Evolutionary conservation across 768 basidiomycete genomes (phyloP), one percentile per base, ranked within the genome.

Genomic region (Hysterangium stoloniferum): DNA sequence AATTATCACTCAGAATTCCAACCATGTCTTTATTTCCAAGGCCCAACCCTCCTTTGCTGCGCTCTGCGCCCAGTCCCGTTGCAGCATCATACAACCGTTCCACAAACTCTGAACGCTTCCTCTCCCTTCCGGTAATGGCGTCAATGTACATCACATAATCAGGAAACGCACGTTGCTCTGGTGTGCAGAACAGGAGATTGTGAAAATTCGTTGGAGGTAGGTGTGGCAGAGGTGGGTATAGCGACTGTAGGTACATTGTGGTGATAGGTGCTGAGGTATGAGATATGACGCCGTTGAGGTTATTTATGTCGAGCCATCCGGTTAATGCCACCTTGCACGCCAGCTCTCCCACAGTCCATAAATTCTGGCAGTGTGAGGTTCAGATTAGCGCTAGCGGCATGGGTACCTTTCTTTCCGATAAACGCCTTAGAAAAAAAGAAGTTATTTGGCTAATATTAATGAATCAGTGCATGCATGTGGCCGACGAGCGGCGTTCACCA

Each of bases 1-100:
- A 80, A 59, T 88, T 88, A 38, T 81, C 73, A 62, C 77, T 77
- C 58, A 86, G 73, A 11, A 89, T 75, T 4, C 83, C 86, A 19
- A 86, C 70, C 22, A 86, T 75, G 46, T 83, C 80, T 0, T 68
- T 70, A 19, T 72, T 67, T 35, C 67, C 11, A 8, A 88, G 59
- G 0, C 75, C 82, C 1, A 84, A 65, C 0, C 86, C 83, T 1
- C 82, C 82, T 17, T 73, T 60, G 11, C 28, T 12, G 20, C 28
- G 22, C 8, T 75, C 68, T 2, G 57, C 31, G 2, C 66, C 74
- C 11, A 86, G 67, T 0, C 75, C 81, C 0, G 82, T 82, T 2
- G 79, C 76, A 15, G 75, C 74, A 45, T 78, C 70, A 6, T 70
- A 66, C 0, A 85, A 71, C 12, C 71, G 68, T 28, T 75, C 72